Conservation (phyloP, 2,329 filamentous ascomycete species). For the Pseudocercospora macadamiae region DNA sequence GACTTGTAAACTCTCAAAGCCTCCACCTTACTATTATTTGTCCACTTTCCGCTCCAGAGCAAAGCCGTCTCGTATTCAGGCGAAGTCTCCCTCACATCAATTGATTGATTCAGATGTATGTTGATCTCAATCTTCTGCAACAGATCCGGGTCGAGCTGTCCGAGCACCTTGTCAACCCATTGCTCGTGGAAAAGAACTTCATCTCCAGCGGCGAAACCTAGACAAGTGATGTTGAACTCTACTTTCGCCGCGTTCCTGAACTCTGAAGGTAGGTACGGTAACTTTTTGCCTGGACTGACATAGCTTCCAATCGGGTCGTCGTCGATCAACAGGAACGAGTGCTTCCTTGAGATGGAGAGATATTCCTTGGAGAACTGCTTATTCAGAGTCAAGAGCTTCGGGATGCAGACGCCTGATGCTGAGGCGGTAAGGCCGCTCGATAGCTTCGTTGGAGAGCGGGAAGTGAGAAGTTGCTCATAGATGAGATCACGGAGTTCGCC, state of each 20-base stretch:
- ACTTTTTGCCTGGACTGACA: slow-evolving; percentile 2
- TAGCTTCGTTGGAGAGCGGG: neutral
- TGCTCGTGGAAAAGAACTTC: slow-evolving; percentile 7
- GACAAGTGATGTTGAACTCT: slow-evolving; percentile 7
- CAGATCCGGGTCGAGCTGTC: neutral
- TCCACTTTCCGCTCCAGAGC: slow-evolving; percentile 20
- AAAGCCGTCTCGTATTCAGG: slow-evolving; percentile 13
- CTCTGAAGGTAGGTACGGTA: neutral
- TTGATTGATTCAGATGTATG: slow-evolving; percentile 1
- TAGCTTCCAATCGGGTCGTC: slow-evolving; percentile 5
- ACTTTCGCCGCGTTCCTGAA: neutral
- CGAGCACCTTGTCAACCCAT: slow-evolving; percentile 9
- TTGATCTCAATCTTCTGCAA: neutral
- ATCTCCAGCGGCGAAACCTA: neutral
- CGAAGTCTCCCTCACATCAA: too few relatives aligned
- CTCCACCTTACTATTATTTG: neutral
- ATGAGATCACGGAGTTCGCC: slow-evolving; percentile 20
- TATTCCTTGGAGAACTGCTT: slow-evolving; percentile 14
- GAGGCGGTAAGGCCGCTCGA: slow-evolving; percentile 1
- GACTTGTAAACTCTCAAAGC: slow-evolving; percentile 7
- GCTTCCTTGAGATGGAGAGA: neutral
- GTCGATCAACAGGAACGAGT: slow-evolving; percentile 4
- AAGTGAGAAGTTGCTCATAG: slow-evolving; percentile 10
- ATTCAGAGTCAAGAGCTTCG: slow-evolving; percentile 8
- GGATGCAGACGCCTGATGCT: neutral